These are phyloP conservation scores for Beauveria varroae DNA, from an alignment of 2,329 filamentous ascomycete species.

Conservation along the genomic window DNA sequence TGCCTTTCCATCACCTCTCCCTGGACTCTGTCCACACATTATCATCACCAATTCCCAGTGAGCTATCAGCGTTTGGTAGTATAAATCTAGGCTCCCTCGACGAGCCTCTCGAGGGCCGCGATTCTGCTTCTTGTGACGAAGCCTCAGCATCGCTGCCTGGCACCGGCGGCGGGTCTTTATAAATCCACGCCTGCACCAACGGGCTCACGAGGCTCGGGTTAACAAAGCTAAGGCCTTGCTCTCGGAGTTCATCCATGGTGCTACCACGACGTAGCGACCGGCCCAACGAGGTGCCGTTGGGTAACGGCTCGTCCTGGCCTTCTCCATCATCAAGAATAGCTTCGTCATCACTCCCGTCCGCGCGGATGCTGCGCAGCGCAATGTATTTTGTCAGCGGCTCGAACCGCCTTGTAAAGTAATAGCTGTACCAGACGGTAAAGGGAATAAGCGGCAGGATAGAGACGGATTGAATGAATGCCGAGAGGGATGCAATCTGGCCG, in stretches of 20 bases:
- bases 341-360: conserved; percentile 30
- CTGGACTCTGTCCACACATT: conserved; percentile 29
- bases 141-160: conserved; percentile 15
- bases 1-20: not conserved
- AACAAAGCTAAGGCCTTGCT: conserved; percentile 62
- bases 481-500: conserved; percentile 69
- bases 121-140: conserved; percentile 17
- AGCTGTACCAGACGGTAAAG: conserved; percentile 81
- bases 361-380: conserved; percentile 75
- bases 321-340: conserved; percentile 27
- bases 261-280: conserved; percentile 45
- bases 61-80: conserved; percentile 27
- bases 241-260: conserved; percentile 65
- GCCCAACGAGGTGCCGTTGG: conserved; percentile 19
- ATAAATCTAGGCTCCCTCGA: conserved; percentile 18
- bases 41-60: conserved; percentile 31
- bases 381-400: conserved; percentile 89
- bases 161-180: conserved; percentile 43
- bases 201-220: conserved; percentile 67
- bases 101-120: conserved; percentile 12
- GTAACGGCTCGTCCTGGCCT: conserved; percentile 6
- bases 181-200: conserved; percentile 66
- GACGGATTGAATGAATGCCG: conserved; percentile 64
- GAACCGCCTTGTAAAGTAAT: conserved; percentile 73
- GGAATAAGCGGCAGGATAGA: conserved; percentile 70